Evolutionary conservation across 2,329 filamentous ascomycete species (phyloP).

Genomic region (Penicillium sp.): DNA sequence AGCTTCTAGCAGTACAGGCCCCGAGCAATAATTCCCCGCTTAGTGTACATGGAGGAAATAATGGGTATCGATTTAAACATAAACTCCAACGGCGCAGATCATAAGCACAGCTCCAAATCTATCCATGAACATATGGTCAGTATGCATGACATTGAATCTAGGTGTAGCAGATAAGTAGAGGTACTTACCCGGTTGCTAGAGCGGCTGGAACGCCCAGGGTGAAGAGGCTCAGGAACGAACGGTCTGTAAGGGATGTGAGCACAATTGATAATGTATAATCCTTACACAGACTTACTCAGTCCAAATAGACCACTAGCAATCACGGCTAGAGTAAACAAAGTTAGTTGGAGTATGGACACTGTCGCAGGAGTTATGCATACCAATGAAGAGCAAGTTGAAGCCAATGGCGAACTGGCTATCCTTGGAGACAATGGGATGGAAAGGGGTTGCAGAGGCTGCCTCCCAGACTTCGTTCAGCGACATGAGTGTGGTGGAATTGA

Average conservation of each 20-base stretch:
- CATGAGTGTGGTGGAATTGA: slow-evolving; percentile 36
- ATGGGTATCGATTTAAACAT: slow-evolving; percentile 66
- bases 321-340: slow-evolving; percentile 50
- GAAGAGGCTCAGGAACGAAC: slow-evolving; percentile 73
- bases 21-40: slow-evolving; percentile 28
- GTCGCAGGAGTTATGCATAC: slow-evolving; percentile 38
- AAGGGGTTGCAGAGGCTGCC: slow-evolving; percentile 83
- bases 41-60: slow-evolving; percentile 39
- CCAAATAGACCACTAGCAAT: slow-evolving; percentile 77
- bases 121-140: background rate
- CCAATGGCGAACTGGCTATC: slow-evolving; percentile 79
- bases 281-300: slow-evolving; percentile 66
- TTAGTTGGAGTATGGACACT: slow-evolving; percentile 8
- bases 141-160: background rate
- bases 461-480: slow-evolving; percentile 91
- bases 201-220: slow-evolving; percentile 84
- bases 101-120: slow-evolving; percentile 96
- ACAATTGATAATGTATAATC: background rate
- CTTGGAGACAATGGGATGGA: slow-evolving; percentile 77
- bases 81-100: slow-evolving; percentile 98
- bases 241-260: slow-evolving; percentile 58
- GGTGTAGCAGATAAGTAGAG: slow-evolving; percentile 20
- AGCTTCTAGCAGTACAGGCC: slow-evolving; percentile 35
- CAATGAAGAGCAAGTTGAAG: slow-evolving; percentile 71
- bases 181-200: slow-evolving; percentile 78